Evolutionary conservation across 495 filamentous ascomycete species (phyloP).

Genomic region (Aspergillus campestris): DNA sequence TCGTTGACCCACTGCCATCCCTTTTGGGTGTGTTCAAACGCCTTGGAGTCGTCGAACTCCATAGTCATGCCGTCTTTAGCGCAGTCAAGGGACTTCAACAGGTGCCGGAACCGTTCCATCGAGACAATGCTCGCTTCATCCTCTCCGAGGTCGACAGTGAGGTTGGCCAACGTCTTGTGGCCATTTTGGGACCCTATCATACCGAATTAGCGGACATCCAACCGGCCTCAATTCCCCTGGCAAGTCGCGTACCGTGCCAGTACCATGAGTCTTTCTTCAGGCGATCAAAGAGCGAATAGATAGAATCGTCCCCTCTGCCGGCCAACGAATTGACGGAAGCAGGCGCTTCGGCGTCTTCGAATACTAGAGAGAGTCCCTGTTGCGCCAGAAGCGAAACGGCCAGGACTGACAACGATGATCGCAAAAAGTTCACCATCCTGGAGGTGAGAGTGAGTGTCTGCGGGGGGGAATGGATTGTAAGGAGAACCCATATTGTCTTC

Average conservation of each 20-base stretch:
- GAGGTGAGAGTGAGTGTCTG: not conserved
- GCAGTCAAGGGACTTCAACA: constrained; percentile 24
- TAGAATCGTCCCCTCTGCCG: not conserved
- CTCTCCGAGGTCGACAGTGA: constrained; percentile 24
- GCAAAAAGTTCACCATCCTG: constrained; percentile 8
- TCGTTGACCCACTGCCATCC: constrained; percentile 36
- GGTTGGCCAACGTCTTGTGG: constrained; percentile 20
- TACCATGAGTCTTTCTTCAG: constrained; percentile 8
- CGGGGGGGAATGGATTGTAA: not conserved
- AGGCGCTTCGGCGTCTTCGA: constrained; percentile 3
- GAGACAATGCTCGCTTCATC: constrained; percentile 25
- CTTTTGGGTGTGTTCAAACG: constrained; percentile 20
- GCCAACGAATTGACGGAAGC: not conserved
- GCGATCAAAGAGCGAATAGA: constrained; percentile 4
- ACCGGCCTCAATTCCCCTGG: not conserved
- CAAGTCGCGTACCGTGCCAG: constrained; percentile 8
- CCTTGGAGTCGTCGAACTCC: constrained; percentile 17
- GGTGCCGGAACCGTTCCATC: constrained; percentile 25
- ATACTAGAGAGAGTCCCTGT: constrained; percentile 4
- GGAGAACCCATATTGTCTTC: not conserved
- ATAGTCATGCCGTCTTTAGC: constrained; percentile 18
- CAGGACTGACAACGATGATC: constrained; percentile 6
- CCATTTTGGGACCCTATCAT: constrained; percentile 4
- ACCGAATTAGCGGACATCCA: not conserved
- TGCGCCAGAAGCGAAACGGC: constrained; percentile 6